A percentile compares a stretch with the other conserved stretches of the same genome.
phyloP scores from a whole-genome alignment of 1,284 basidiomycete genomes.

The Polyporus tsugae region DNA sequence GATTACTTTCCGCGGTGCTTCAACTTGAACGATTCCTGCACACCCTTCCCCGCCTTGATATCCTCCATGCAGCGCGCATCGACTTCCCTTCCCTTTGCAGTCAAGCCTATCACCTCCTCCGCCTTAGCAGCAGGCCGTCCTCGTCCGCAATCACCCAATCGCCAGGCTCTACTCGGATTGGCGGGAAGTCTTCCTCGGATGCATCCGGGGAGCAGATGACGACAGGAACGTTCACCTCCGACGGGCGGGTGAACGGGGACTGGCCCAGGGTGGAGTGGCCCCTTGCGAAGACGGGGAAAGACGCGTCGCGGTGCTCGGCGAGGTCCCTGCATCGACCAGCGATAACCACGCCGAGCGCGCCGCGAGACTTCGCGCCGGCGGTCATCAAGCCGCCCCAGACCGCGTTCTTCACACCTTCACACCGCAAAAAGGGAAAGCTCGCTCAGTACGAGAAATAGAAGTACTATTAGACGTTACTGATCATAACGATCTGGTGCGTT shows the following conservation, averaged over 20 bases:
- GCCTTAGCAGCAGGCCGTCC: constrained; percentile 78
- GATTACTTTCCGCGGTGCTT: constrained; percentile 65
- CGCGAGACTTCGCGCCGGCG: constrained; percentile 77
- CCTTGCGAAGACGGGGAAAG: constrained; percentile 83
- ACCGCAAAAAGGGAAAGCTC: constrained; percentile 7
- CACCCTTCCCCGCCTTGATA: constrained; percentile 76
- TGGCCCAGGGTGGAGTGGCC: constrained; percentile 90
- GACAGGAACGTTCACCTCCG: constrained; percentile 80
- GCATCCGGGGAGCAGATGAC: constrained; percentile 58
- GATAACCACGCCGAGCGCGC: constrained; percentile 80
- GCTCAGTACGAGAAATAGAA: constrained; percentile 17
- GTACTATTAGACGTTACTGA: constrained; percentile 36
- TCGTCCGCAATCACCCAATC: constrained; percentile 89
- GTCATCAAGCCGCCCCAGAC: constrained; percentile 95
- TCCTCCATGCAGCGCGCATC: constrained; percentile 84
- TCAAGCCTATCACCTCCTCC: constrained; percentile 67
- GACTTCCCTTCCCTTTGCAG: constrained; percentile 66
- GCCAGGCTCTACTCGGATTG: constrained; percentile 74
- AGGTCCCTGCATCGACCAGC: constrained; percentile 88
- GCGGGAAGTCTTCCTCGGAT: constrained; percentile 51
- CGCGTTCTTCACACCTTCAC: constrained; percentile 78
- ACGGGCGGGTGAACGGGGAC: constrained; percentile 86
- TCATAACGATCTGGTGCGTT: constrained; percentile 80
- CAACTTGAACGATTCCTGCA: constrained; percentile 83
- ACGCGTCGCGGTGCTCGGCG: constrained; percentile 72